phyloP scores from a whole-genome alignment of 2,329 filamentous ascomycete genomes.

The Alternaria triticina region DNA sequence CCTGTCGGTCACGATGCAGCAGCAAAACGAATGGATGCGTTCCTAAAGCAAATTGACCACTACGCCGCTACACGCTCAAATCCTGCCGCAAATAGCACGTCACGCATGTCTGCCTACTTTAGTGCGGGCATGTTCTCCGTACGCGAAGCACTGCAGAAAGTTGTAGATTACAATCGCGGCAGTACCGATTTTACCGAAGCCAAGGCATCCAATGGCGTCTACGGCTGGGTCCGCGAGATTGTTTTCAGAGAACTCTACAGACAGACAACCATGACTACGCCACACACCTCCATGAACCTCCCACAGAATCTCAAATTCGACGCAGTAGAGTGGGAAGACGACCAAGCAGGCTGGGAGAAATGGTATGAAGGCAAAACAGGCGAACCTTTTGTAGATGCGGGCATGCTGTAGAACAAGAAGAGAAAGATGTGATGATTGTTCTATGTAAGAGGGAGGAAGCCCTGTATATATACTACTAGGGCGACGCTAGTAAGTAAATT shows the following conservation, averaged over 20 bases:
- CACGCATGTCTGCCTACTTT: slow-evolving; percentile 54
- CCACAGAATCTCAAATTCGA: slow-evolving; percentile 61
- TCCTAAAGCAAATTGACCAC: slow-evolving; percentile 50
- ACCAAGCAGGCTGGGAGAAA: slow-evolving; percentile 57
- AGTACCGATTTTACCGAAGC: slow-evolving; percentile 53
- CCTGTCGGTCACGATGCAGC: slow-evolving; percentile 54
- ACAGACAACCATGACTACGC: slow-evolving; percentile 55
- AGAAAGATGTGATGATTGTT: too few relatives aligned
- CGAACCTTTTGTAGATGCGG: slow-evolving; percentile 59
- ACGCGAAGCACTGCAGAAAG: slow-evolving; percentile 53
- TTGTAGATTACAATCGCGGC: slow-evolving; percentile 51
- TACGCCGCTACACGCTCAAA: slow-evolving; percentile 53
- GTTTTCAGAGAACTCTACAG: slow-evolving; percentile 60
- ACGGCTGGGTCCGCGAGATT: slow-evolving; percentile 59
- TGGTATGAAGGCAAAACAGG: slow-evolving; percentile 57
- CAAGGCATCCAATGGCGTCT: slow-evolving; percentile 46
- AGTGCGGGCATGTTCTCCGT: slow-evolving; percentile 54
- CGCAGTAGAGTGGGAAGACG: slow-evolving; percentile 59
- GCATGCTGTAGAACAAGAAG: slow-evolving; percentile 40
- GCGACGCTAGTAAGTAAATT: too few relatives aligned
- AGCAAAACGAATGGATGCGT: slow-evolving; percentile 49
- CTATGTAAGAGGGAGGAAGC: too few relatives aligned
- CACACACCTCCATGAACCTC: slow-evolving; percentile 58
- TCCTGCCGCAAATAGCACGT: slow-evolving; percentile 51
- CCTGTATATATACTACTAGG: too few relatives aligned